Evolutionary conservation across 169 alveolate species (phyloP).

Genomic region (Plasmodium chabaudi): DNA sequence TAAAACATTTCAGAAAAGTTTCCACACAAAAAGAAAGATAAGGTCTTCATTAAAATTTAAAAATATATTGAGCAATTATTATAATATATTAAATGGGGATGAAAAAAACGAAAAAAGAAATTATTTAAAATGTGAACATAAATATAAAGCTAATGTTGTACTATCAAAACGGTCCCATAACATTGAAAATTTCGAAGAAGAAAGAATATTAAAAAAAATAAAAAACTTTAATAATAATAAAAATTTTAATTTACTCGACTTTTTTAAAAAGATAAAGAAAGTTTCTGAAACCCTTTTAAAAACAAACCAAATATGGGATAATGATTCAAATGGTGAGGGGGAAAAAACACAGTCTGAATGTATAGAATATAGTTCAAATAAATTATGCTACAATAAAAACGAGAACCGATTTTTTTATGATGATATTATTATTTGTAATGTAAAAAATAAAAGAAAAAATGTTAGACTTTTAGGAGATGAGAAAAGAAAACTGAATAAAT

Average conservation of each 20-base stretch:
- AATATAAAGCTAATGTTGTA: neutral
- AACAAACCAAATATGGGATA: too few species aligned
- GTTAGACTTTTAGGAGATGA: too few species aligned
- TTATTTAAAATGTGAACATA: neutral
- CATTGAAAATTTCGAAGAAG: too few species aligned
- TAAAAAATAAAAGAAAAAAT: neutral
- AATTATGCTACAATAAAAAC: neutral
- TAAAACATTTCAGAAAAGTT: neutral
- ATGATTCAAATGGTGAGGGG: too few species aligned
- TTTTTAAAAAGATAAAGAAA: too few species aligned
- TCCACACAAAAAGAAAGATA: neutral
- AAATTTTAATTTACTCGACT: too few species aligned
- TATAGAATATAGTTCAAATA: neutral
- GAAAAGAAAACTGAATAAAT: too few species aligned
- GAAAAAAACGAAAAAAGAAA: neutral
- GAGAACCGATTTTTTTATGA: slow-evolving; percentile 19
- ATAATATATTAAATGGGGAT: slow-evolving; percentile 11
- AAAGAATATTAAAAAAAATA: too few species aligned
- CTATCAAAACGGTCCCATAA: too few species aligned
- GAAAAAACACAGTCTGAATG: slow-evolving; percentile 25
- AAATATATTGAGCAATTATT: slow-evolving; percentile 26
- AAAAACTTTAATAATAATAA: too few species aligned
- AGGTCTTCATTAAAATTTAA: slow-evolving; percentile 10
- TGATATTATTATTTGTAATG: slow-evolving; percentile 40
- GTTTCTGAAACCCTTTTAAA: too few species aligned